phyloP scores from a whole-genome alignment of 768 basidiomycete genomes.

The Tulasnella calospora region DNA sequence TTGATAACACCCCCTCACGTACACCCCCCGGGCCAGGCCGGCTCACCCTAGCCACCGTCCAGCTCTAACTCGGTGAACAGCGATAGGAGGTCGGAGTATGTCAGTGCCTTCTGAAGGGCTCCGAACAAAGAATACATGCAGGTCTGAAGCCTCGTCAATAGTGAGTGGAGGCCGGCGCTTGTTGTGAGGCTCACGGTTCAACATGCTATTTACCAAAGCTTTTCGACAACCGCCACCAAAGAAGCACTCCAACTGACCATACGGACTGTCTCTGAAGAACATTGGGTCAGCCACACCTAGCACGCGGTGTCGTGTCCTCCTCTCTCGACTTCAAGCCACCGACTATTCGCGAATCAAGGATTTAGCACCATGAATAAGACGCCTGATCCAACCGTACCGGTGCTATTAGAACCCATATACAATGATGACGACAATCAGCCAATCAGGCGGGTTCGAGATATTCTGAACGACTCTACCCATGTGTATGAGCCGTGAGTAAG shows the following conservation, averaged over 20 bases:
- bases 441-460: constrained; percentile 62
- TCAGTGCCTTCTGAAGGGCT: background rate
- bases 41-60: background rate
- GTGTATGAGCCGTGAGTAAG: constrained; percentile 64
- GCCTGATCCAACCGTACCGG: background rate
- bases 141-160: background rate
- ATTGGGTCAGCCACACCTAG: background rate
- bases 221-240: background rate
- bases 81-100: background rate
- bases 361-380: background rate
- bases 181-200: background rate
- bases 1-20: constrained; percentile 12
- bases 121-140: background rate
- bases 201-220: background rate
- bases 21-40: constrained; percentile 3
- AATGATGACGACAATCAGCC: constrained; percentile 66
- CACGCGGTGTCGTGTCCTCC: background rate
- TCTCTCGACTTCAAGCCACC: background rate
- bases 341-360: background rate
- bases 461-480: constrained; percentile 61
- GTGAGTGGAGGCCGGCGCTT: background rate
- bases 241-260: background rate
- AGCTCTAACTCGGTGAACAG: background rate
- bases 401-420: constrained; percentile 75
- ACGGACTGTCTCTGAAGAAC: background rate